Percentiles rank a stretch among this genome's conserved stretches.
phyloP scores from a whole-genome alignment of 2,329 filamentous ascomycete genomes.

The Colletotrichum tabaci region DNA sequence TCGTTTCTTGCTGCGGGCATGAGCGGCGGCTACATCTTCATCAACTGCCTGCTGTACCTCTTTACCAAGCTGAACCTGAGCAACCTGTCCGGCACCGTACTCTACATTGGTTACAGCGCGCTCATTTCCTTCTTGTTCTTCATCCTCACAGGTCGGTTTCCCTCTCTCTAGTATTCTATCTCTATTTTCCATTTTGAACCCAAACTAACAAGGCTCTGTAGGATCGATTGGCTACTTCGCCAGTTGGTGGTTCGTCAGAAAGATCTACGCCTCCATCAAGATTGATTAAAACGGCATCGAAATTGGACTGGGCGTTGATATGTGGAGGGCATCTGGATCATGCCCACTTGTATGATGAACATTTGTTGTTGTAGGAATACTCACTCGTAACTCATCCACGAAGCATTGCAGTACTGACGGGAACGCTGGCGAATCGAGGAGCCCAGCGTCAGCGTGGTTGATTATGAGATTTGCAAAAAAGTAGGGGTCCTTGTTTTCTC shows the following conservation, averaged over 20 bases:
- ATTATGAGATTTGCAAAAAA: constrained; percentile 13
- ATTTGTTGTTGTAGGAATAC: constrained; percentile 24
- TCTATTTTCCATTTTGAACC: not conserved
- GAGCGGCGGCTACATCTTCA: constrained; percentile 91
- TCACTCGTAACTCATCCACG: not conserved
- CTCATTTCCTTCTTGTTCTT: constrained; percentile 93
- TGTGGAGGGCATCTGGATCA: constrained; percentile 4
- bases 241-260: constrained; percentile 93
- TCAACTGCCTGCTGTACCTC: constrained; percentile 93
- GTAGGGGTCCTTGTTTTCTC: not conserved
- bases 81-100: constrained; percentile 86
- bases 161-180: constrained; percentile 42
- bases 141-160: constrained; percentile 86
- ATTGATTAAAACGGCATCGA: constrained; percentile 76
- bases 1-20: constrained; percentile 93
- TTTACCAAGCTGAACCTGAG: constrained; percentile 88
- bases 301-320: constrained; percentile 11
- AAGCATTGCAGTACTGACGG: constrained; percentile 17
- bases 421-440: not conserved
- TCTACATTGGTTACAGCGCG: constrained; percentile 94
- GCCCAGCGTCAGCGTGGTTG: constrained; percentile 5
- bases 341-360: constrained; percentile 34
- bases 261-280: constrained; percentile 98
- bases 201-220: constrained; percentile 53
- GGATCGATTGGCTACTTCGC: constrained; percentile 96